Conservation (phyloP, 371 early-diverging fungal species). For the Mortierella sp. region DNA sequence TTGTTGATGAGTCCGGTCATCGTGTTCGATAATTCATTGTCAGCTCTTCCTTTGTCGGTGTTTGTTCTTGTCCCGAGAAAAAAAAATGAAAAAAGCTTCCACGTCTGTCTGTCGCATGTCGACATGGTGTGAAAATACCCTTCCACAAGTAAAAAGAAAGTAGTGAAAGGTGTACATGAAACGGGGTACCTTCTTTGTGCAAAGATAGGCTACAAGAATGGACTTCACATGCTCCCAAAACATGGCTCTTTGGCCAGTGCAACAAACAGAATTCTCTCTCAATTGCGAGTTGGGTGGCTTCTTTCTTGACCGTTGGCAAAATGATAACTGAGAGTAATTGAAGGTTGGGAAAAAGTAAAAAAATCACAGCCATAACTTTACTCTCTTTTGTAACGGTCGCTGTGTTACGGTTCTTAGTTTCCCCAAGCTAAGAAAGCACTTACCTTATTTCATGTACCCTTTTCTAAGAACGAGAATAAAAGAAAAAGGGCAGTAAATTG, state of each 20-base stretch:
- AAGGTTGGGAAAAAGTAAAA: neutral
- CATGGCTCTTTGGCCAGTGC: constrained; percentile 5
- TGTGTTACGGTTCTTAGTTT: constrained; percentile 7
- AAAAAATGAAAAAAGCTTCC: neutral
- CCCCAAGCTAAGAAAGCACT: neutral
- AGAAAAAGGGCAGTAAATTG: neutral
- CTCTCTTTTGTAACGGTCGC: neutral
- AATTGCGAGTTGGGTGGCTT: neutral
- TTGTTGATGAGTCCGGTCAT: neutral
- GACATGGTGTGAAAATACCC: neutral
- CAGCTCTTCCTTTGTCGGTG: neutral
- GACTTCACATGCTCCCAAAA: too few relatives aligned
- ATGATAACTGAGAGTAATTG: neutral
- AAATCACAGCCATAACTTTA: neutral
- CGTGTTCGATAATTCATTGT: constrained; percentile 4
- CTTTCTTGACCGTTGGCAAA: neutral
- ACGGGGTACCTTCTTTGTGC: neutral
- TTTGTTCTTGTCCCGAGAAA: neutral
- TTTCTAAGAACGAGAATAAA: too few relatives aligned
- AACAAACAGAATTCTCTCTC: neutral
- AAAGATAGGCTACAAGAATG: neutral
- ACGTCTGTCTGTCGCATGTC: neutral
- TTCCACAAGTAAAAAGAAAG: neutral
- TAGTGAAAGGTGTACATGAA: neutral
- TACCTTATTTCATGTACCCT: neutral